A percentile compares a stretch with the other conserved stretches of the same genome.
phyloP scores from a whole-genome alignment of 257 asterid genomes.

The Galeopsis tetrahit region DNA sequence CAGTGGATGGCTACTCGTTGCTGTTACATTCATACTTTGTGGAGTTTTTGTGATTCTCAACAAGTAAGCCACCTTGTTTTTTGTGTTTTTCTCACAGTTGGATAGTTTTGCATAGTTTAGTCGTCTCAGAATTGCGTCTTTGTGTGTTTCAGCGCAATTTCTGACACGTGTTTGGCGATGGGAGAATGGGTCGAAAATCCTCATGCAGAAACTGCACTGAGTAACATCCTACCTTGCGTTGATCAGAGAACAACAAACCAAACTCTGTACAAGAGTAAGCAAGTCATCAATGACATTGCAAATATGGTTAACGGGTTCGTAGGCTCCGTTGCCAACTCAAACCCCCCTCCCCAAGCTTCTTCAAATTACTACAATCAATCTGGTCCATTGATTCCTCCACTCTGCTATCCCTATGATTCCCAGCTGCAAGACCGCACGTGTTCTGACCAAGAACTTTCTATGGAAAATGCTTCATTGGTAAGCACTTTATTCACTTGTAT shows the following conservation, averaged over 20 bases:
- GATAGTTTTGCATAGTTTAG: not conserved
- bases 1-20: conserved; percentile 95
- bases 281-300: conserved; percentile 71
- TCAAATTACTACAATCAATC: conserved; percentile 78
- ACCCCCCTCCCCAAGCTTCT: conserved; percentile 52
- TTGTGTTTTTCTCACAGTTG: not conserved
- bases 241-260: conserved; percentile 87
- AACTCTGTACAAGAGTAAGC: conserved; percentile 80
- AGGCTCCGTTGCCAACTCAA: conserved; percentile 75
- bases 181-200: conserved; percentile 99
- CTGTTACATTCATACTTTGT: conserved; percentile 79
- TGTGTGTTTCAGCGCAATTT: conserved; percentile 59
- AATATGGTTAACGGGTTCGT: conserved; percentile 68
- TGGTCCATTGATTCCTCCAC: conserved; percentile 70
- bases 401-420: conserved; percentile 85
- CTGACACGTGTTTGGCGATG: conserved; percentile 95
- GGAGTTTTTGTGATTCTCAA: conserved; percentile 81
- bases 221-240: conserved; percentile 97
- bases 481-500: not conserved
- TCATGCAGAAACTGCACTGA: conserved; percentile 92
- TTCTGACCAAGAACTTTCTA: conserved; percentile 61
- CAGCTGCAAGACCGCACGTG: conserved; percentile 74
- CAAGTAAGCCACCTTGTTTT: conserved; percentile 57
- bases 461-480: conserved; percentile 78
- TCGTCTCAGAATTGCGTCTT: not conserved